A percentile compares a stretch with the other conserved stretches of the same genome.
These are phyloP conservation scores for Chlamydomonas schloesseri DNA, from an alignment of 139 green algal genomes.

Conservation along the genomic window DNA sequence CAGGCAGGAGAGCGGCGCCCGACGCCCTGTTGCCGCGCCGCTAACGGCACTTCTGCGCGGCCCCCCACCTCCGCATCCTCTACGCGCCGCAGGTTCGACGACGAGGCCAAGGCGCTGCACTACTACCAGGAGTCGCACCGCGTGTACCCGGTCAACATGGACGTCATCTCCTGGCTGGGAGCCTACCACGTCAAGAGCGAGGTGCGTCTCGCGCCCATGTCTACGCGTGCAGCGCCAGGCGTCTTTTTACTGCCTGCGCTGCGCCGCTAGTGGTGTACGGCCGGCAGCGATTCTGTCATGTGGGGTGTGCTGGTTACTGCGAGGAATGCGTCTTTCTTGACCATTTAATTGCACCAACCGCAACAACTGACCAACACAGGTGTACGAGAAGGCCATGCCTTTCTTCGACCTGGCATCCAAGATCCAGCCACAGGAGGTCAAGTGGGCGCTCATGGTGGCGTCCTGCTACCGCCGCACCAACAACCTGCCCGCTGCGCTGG, in stretches of 20 bases:
- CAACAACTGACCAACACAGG: conserved; percentile 39
- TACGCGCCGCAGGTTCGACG: conserved; percentile 56
- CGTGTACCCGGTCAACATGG: conserved; percentile 86
- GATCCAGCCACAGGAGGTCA: conserved; percentile 85
- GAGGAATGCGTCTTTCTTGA: too few species aligned
- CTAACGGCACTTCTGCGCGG: too few species aligned
- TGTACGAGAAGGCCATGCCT: conserved; percentile 82
- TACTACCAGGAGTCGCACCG: conserved; percentile 87
- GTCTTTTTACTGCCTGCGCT: too few species aligned
- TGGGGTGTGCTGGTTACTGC: too few species aligned
- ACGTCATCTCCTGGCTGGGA: conserved; percentile 90
- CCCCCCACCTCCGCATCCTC: too few species aligned
- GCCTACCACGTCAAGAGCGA: conserved; percentile 85
- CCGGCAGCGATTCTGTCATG: too few species aligned
- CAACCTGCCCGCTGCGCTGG: conserved; percentile 63
- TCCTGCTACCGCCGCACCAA: conserved; percentile 75
- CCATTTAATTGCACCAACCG: too few species aligned
- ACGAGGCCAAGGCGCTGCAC: conserved; percentile 83
- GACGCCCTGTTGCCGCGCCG: too few species aligned
- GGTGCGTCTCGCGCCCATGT: too few species aligned
- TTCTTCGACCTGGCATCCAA: conserved; percentile 87
- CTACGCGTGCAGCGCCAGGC: too few species aligned
- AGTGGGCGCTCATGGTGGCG: conserved; percentile 90
- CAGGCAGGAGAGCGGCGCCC: too few species aligned
- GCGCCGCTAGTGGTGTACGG: too few species aligned